Percentiles rank a stretch among this genome's conserved stretches.
These are phyloP conservation scores for Epichloe bromicola DNA, from an alignment of 2,329 filamentous ascomycete species.

Conservation along the genomic window DNA sequence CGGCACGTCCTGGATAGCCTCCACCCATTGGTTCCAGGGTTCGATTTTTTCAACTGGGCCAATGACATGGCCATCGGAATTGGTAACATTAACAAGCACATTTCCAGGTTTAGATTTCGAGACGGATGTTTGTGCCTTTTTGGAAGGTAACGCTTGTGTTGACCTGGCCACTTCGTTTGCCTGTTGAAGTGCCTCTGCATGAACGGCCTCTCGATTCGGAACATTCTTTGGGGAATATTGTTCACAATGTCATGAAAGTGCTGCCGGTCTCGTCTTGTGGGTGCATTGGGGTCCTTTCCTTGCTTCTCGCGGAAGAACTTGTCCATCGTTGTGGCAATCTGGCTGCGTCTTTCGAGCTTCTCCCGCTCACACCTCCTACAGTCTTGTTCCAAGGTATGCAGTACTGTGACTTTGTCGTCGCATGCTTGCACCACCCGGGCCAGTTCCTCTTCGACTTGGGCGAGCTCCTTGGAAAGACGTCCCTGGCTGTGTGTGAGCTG, in stretches of 20 bases:
- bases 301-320: constrained; percentile 21
- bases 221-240: background rate
- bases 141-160: constrained; percentile 1
- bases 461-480: constrained; percentile 18
- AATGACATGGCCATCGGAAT: constrained; percentile 24
- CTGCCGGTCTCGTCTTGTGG: constrained; percentile 9
- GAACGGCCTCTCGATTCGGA: background rate
- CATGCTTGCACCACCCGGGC: constrained; percentile 16
- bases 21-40: constrained; percentile 27
- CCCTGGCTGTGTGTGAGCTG: constrained; percentile 16
- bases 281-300: constrained; percentile 11
- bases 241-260: constrained; percentile 5
- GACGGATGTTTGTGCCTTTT: background rate
- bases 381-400: constrained; percentile 20
- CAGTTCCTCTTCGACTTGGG: constrained; percentile 25
- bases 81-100: constrained; percentile 22
- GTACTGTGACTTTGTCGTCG: constrained; percentile 21
- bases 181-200: constrained; percentile 3
- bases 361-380: constrained; percentile 17
- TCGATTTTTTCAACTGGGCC: constrained; percentile 24
- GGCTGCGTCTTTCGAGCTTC: constrained; percentile 15
- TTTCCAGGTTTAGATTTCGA: constrained; percentile 4
- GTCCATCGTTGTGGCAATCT: constrained; percentile 19
- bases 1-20: constrained; percentile 23
- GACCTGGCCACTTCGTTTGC: background rate